Percentiles rank a stretch among this genome's conserved stretches.
phyloP scores from a whole-genome alignment of 495 filamentous ascomycete genomes.

The Cladorrhinum samala region DNA sequence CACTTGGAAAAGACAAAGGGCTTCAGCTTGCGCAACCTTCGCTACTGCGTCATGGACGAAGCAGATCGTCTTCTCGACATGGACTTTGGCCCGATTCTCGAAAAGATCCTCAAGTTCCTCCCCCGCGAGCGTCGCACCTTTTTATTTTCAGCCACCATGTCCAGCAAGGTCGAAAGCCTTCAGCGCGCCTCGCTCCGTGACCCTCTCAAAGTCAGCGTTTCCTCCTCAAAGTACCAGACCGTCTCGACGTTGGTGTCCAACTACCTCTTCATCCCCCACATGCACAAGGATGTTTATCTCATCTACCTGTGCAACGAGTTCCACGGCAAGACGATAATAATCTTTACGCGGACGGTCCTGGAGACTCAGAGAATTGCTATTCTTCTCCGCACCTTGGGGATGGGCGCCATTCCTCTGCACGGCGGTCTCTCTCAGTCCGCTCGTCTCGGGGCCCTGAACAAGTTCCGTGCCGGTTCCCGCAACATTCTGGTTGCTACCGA shows the following conservation, averaged over 20 bases:
- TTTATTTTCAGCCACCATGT: slow-evolving; percentile 92
- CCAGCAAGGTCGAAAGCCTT: slow-evolving; percentile 82
- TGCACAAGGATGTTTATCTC: slow-evolving; percentile 86
- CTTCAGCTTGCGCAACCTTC: slow-evolving; percentile 67
- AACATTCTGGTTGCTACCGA: slow-evolving; percentile 94
- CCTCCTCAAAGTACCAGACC: slow-evolving; percentile 73
- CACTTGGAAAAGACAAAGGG: slow-evolving; percentile 97
- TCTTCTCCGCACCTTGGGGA: slow-evolving; percentile 65
- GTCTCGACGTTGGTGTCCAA: slow-evolving; percentile 77
- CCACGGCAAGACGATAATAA: slow-evolving; percentile 72
- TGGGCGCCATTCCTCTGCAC: slow-evolving; percentile 81
- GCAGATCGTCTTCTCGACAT: slow-evolving; percentile 85
- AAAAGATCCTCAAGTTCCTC: slow-evolving; percentile 87
- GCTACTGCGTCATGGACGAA: slow-evolving; percentile 92
- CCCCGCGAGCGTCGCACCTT: slow-evolving; percentile 76
- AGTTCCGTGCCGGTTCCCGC: slow-evolving; percentile 69
- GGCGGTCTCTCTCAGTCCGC: slow-evolving; percentile 81
- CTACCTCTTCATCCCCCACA: slow-evolving; percentile 80
- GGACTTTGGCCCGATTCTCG: slow-evolving; percentile 87
- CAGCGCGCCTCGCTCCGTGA: slow-evolving; percentile 81
- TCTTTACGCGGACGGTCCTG: slow-evolving; percentile 90
- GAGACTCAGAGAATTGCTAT: slow-evolving; percentile 81
- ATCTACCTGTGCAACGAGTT: slow-evolving; percentile 81
- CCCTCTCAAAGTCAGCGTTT: slow-evolving; percentile 68
- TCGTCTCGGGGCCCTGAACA: slow-evolving; percentile 76